These are phyloP conservation scores for Alternaria panax DNA, from an alignment of 2,329 filamentous ascomycete species.

Conservation along the genomic window DNA sequence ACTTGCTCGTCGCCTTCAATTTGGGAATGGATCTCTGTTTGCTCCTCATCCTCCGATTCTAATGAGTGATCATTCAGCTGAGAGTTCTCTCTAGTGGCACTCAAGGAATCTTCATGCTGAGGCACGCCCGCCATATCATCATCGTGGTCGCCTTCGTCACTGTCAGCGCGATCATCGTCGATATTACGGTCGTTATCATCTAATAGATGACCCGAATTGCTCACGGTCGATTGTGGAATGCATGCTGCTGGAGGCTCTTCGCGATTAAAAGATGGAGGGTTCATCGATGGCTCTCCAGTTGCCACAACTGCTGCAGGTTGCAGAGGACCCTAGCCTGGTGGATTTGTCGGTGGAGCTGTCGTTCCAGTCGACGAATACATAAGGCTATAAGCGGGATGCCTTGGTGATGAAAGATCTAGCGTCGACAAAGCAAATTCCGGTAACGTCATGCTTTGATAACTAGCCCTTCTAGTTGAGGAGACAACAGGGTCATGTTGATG, in stretches of 20 bases:
- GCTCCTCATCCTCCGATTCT: neutral
- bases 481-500: neutral
- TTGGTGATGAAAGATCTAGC: too few relatives aligned
- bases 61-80: neutral
- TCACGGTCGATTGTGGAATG: neutral
- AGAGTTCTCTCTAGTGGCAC: neutral
- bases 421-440: neutral
- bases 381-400: neutral
- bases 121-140: neutral
- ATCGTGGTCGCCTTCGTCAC: neutral
- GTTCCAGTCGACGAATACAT: neutral
- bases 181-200: neutral
- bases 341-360: neutral
- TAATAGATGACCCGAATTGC: neutral
- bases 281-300: too few relatives aligned
- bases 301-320: neutral
- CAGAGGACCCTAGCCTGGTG: neutral
- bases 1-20: too few relatives aligned
- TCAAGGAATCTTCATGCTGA: neutral
- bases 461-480: neutral
- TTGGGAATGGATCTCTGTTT: neutral
- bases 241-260: neutral
- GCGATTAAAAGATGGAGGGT: too few relatives aligned
- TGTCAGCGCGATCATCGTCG: neutral
- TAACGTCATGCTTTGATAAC: neutral